Conservation (phyloP, 2,329 filamentous ascomycete genomes). For the Chrysoporthe austroafricana region DNA sequence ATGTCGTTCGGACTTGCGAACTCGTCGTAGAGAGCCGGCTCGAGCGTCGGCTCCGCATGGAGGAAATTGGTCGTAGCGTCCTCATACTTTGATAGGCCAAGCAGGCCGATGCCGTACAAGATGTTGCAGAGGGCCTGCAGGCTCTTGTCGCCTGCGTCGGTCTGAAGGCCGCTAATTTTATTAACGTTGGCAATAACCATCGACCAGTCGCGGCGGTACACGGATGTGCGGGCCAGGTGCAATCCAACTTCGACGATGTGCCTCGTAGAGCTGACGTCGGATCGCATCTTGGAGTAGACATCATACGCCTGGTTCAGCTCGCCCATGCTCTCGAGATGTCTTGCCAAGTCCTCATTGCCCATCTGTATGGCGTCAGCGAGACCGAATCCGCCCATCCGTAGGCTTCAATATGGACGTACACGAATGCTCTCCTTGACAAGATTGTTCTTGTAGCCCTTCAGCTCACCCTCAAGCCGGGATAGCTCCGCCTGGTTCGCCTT, state of each 20-base stretch:
- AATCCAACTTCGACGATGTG: constrained; percentile 84
- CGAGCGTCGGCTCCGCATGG: constrained; percentile 54
- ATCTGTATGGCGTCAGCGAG: constrained; percentile 60
- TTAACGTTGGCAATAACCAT: constrained; percentile 61
- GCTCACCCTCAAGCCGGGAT: constrained; percentile 76
- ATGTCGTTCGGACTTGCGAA: constrained; percentile 84
- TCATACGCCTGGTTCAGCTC: constrained; percentile 74
- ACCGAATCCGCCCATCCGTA: too few relatives aligned
- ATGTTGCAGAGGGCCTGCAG: constrained; percentile 57
- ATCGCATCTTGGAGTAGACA: constrained; percentile 83
- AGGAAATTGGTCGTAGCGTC: constrained; percentile 77
- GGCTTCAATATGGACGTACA: constrained; percentile 52
- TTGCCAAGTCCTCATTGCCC: constrained; percentile 90
- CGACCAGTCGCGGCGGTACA: constrained; percentile 79
- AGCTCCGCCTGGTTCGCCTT: constrained; percentile 71
- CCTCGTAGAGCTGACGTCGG: constrained; percentile 81
- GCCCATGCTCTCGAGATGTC: constrained; percentile 79
- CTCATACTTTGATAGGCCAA: constrained; percentile 50
- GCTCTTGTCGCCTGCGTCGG: constrained; percentile 49
- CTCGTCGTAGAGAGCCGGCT: constrained; percentile 64
- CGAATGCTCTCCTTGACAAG: constrained; percentile 95
- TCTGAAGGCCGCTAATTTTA: constrained; percentile 64
- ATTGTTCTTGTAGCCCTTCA: constrained; percentile 95
- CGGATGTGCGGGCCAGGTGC: constrained; percentile 74
- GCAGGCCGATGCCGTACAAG: constrained; percentile 53